A percentile compares a stretch with the other conserved stretches of the same genome.
Conservation (phyloP, 2,329 filamentous ascomycete species). For the Ophiostoma piceae region DNA sequence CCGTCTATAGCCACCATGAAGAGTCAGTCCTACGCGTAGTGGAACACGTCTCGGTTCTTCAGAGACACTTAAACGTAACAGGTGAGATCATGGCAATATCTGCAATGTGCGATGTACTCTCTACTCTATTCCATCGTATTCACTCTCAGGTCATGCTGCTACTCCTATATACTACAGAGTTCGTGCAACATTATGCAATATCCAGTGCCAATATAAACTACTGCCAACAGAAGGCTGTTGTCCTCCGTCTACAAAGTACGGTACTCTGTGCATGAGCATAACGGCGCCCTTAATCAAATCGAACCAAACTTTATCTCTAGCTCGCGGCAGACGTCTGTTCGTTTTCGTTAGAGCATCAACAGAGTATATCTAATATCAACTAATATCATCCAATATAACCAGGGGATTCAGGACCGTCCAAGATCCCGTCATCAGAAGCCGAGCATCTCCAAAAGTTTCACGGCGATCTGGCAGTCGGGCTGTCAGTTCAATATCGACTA, state of each 20-base stretch:
- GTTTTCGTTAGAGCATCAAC: neutral
- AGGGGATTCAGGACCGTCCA: constrained; percentile 5
- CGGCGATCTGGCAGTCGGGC: neutral
- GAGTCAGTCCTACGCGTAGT: neutral
- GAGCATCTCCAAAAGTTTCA: constrained; percentile 9
- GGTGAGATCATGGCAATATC: neutral
- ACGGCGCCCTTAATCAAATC: neutral
- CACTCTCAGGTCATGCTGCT: no score
- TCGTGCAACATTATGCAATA: constrained; percentile 5
- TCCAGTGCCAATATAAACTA: neutral
- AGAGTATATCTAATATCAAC: neutral
- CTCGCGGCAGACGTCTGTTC: neutral
- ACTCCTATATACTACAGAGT: neutral
- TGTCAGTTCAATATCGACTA: neutral
- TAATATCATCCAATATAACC: neutral
- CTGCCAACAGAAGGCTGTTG: neutral
- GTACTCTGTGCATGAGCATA: neutral
- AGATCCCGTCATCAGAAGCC: neutral
- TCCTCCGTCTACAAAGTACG: neutral
- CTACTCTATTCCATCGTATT: neutral
- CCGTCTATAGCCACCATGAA: neutral
- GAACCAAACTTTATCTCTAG: neutral
- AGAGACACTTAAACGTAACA: neutral
- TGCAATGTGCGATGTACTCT: neutral
- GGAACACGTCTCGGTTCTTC: neutral